Evolutionary conservation across 306 rosid species (phyloP), one percentile per base, ranked within the genome.

Genomic region (Casuarina cunninghamiana): DNA sequence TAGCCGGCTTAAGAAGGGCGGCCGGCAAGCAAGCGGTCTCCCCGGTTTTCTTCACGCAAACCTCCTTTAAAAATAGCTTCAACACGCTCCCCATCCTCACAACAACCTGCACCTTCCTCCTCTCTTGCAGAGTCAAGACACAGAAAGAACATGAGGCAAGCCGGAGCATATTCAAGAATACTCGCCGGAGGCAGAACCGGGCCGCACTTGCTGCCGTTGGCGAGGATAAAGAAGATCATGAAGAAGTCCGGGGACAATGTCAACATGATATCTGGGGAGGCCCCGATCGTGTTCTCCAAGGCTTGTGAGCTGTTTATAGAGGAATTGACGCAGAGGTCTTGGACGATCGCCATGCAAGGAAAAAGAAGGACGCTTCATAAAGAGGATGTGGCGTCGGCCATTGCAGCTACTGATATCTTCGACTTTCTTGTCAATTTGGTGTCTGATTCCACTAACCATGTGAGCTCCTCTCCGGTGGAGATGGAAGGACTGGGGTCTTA

Each of bases 181-280:
- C 70, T 84, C 10, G 57, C 83, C 21, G 88, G 84, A 58, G 80
- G 89, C 16, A 62, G 83, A 26, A 84, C 84, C 0, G 96, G 94
- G 69, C 84, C 91, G 5, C 96, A 90, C 75, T 75, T 89, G 2
- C 46, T 93, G 76, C 94, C 96, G 3, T 73, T 90, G 75, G 97
- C 93, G 66, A 90, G 97, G 80, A 93, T 93, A 58, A 89, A 89
- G 86, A 90, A 89, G 89, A 93, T 86, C 65, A 90, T 90, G 97
- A 93, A 90, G 88, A 85, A 81, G 0, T 90, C 90, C 3, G 84
- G 90, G 0, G 89, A 88, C 5, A 96, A 83, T 11, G 94, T 90
- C 65, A 93, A 93, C 44, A 93, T 93, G 97, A 89, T 88, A 74
- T 90, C 97, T 3, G 93, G 91, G 12, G 96, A 89, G 71, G 87